Evolutionary conservation across 148 eudicot species (phyloP).

Genomic region (Suaeda aralocaspica): DNA sequence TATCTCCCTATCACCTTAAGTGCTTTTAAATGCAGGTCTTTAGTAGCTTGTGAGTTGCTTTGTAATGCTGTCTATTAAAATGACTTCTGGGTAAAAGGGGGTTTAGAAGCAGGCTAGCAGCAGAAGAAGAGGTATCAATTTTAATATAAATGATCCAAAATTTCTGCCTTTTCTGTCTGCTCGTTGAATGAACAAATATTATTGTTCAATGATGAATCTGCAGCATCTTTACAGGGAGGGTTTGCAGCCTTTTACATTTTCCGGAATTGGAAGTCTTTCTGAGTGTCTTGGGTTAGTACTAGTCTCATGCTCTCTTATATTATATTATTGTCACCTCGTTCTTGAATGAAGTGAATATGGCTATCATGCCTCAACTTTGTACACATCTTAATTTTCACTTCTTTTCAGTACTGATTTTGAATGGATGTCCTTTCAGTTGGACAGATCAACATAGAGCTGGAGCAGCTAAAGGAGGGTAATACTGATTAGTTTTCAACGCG

Average conservation of each 20-base stretch:
- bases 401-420: neutral
- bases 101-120: constrained; percentile 94
- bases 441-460: constrained; percentile 88
- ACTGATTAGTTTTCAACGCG: constrained; percentile 81
- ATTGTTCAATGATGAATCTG: no score
- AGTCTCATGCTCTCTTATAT: neutral
- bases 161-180: no score
- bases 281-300: constrained; percentile 84
- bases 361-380: neutral
- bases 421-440: constrained; percentile 47
- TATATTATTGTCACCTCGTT: neutral
- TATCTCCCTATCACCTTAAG: neutral
- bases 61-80: constrained; percentile 81
- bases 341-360: neutral
- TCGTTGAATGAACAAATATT: no score
- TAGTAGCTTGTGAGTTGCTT: constrained; percentile 90
- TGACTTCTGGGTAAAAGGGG: constrained; percentile 93
- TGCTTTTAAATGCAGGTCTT: constrained; percentile 49
- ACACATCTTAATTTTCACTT: neutral
- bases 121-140: no score
- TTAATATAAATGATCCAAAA: no score
- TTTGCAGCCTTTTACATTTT: no score
- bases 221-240: no score
- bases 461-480: constrained; percentile 91
- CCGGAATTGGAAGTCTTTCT: constrained; percentile 91